phyloP scores from a whole-genome alignment of 768 basidiomycete genomes.

The Podaxis sp. region DNA sequence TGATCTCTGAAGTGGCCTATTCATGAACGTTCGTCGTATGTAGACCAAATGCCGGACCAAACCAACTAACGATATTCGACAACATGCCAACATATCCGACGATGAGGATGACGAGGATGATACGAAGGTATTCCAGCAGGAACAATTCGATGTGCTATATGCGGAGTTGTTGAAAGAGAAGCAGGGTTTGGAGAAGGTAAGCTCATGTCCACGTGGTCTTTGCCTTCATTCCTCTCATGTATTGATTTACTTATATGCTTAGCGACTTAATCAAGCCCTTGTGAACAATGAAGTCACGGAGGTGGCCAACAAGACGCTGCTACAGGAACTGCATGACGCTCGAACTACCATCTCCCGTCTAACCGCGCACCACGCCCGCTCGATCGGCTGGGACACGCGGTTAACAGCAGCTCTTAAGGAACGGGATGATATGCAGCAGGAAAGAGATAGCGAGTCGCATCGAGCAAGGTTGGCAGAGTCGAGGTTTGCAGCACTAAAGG shows the following conservation, averaged over 20 bases:
- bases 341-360: slow-evolving; percentile 62
- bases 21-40: slow-evolving; percentile 2
- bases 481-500: slow-evolving; percentile 57
- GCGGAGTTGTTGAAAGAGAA: slow-evolving; percentile 51
- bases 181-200: slow-evolving; percentile 55
- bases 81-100: slow-evolving; percentile 10
- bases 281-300: slow-evolving; percentile 82
- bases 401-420: slow-evolving; percentile 65
- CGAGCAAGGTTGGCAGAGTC: slow-evolving; percentile 66
- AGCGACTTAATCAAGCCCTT: slow-evolving; percentile 77
- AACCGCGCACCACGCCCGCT: slow-evolving; percentile 63
- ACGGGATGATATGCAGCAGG: slow-evolving; percentile 81
- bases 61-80: slow-evolving; percentile 17
- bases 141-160: slow-evolving; percentile 25
- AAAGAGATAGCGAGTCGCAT: slow-evolving; percentile 67
- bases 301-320: slow-evolving; percentile 65
- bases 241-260: neutral
- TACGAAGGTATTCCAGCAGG: slow-evolving; percentile 24
- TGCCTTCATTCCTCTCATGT: slow-evolving; percentile 1
- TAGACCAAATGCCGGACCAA: slow-evolving; percentile 18
- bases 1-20: slow-evolving; percentile 1
- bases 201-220: neutral
- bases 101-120: slow-evolving; percentile 17
- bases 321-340: slow-evolving; percentile 74
- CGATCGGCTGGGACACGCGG: slow-evolving; percentile 66